These are phyloP conservation scores for Sclerotinia trifoliorum DNA, from an alignment of 2,329 filamentous ascomycete species.

Conservation along the genomic window DNA sequence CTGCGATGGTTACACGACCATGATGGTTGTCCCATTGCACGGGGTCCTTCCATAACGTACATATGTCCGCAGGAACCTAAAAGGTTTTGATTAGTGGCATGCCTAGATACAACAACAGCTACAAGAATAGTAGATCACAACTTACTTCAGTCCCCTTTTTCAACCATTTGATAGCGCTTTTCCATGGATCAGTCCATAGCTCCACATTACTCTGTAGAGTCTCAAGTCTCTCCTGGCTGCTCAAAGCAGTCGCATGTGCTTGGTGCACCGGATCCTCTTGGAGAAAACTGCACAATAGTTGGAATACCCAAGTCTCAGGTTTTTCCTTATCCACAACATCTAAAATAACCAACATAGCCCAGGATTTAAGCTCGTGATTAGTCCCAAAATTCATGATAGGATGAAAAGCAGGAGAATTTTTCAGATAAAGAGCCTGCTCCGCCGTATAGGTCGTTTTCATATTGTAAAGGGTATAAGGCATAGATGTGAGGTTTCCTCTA, in stretches of 20 bases:
- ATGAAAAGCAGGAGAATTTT: conserved; percentile 27
- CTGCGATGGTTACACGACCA: conserved; percentile 15
- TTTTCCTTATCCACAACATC: conserved; percentile 9
- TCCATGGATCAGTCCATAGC: conserved; percentile 4
- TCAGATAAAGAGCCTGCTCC: conserved; percentile 16
- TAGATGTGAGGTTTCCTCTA: conserved; percentile 27
- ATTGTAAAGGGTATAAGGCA: conserved; percentile 5
- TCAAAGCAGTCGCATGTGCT: neutral
- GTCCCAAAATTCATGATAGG: conserved; percentile 17
- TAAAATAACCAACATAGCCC: conserved; percentile 4
- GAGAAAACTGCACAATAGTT: conserved; percentile 3
- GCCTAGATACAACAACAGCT: neutral
- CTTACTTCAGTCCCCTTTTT: conserved; percentile 1
- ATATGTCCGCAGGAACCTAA: conserved; percentile 9
- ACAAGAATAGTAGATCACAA: neutral
- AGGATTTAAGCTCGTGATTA: neutral
- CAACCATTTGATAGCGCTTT: conserved; percentile 16
- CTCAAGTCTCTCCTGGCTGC: neutral
- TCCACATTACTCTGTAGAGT: neutral
- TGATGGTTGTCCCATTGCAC: conserved; percentile 15
- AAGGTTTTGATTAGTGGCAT: neutral
- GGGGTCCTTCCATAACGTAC: conserved; percentile 9
- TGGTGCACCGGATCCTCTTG: neutral
- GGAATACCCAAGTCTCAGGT: conserved; percentile 15
- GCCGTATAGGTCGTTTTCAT: conserved; percentile 10